These are phyloP conservation scores for Amauroascus verrucosus DNA, from an alignment of 2,329 filamentous ascomycete genomes.

Conservation along the genomic window DNA sequence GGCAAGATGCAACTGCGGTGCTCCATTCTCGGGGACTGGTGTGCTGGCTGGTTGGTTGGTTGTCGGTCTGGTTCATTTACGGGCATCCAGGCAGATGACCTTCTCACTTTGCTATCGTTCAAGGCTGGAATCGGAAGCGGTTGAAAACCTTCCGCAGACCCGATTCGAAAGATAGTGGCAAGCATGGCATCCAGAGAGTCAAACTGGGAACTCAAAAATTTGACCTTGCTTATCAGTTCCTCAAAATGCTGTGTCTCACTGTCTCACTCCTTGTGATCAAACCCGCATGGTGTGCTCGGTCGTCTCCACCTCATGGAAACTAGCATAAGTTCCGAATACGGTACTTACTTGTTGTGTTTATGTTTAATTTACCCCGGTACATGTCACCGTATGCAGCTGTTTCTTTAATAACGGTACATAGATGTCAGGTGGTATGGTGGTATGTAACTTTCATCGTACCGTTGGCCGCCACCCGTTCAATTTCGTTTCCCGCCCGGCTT, in stretches of 20 bases:
- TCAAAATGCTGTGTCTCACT: no score
- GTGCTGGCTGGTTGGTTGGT: no score
- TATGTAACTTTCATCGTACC: no score
- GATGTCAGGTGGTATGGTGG: no score
- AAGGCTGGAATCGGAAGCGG: no score
- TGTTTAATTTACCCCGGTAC: background rate
- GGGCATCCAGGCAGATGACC: background rate
- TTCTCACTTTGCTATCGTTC: no score
- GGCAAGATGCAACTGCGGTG: no score
- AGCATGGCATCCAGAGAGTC: no score
- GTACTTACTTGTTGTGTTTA: background rate
- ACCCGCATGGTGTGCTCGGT: background rate
- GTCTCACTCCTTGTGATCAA: background rate
- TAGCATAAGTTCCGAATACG: background rate
- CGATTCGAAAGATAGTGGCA: background rate
- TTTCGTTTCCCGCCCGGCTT: background rate
- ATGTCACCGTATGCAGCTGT: background rate
- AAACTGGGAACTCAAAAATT: no score
- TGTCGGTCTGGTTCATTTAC: no score
- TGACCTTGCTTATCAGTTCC: no score
- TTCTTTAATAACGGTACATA: background rate
- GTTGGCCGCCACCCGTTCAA: background rate
- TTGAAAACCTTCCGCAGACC: background rate
- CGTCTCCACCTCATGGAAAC: background rate
- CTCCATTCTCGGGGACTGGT: no score